These are phyloP conservation scores for Arabidopsis hybrid DNA, from an alignment of 441 rosid genomes.

Conservation along the genomic window DNA sequence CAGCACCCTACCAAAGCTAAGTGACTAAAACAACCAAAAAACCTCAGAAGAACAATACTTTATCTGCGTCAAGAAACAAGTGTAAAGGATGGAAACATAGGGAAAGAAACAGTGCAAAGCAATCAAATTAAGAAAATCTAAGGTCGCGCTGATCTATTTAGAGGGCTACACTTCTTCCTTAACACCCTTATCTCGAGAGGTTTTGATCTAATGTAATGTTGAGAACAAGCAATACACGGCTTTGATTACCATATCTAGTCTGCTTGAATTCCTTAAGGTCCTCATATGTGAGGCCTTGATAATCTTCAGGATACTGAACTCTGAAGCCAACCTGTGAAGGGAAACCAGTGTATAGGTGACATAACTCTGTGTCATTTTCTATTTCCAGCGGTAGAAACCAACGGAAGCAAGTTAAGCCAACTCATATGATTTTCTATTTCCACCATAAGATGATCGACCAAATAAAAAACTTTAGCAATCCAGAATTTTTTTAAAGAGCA, in stretches of 20 bases:
- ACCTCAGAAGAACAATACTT: slow-evolving; percentile 29
- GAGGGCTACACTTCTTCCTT: slow-evolving; percentile 1
- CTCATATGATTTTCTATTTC: slow-evolving; percentile 12
- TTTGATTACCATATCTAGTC: slow-evolving; percentile 91
- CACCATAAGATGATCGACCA: slow-evolving; percentile 25
- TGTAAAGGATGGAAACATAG: slow-evolving; percentile 20
- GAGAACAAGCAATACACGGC: slow-evolving; percentile 30
- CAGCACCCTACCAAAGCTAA: slow-evolving; percentile 22
- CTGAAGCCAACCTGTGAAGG: slow-evolving; percentile 86
- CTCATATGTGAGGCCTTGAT: slow-evolving; percentile 89
- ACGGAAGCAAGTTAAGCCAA: no score
- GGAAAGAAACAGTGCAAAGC: neutral
- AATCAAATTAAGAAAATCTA: slow-evolving; percentile 16
- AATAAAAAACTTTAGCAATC: neutral
- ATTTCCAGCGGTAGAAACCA: no score
- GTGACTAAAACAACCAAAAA: slow-evolving; percentile 29
- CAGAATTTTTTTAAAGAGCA: slow-evolving; percentile 12
- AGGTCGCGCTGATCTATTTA: slow-evolving; percentile 10
- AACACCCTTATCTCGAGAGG: slow-evolving; percentile 17
- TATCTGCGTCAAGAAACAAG: slow-evolving; percentile 35
- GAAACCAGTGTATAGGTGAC: slow-evolving; percentile 38
- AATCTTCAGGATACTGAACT: slow-evolving; percentile 91
- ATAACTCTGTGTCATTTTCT: no score
- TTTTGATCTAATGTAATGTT: slow-evolving; percentile 13
- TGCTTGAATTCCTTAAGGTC: slow-evolving; percentile 99